phyloP scores from a whole-genome alignment of 495 filamentous ascomycete genomes.

The Staphylotrichum longicolle region DNA sequence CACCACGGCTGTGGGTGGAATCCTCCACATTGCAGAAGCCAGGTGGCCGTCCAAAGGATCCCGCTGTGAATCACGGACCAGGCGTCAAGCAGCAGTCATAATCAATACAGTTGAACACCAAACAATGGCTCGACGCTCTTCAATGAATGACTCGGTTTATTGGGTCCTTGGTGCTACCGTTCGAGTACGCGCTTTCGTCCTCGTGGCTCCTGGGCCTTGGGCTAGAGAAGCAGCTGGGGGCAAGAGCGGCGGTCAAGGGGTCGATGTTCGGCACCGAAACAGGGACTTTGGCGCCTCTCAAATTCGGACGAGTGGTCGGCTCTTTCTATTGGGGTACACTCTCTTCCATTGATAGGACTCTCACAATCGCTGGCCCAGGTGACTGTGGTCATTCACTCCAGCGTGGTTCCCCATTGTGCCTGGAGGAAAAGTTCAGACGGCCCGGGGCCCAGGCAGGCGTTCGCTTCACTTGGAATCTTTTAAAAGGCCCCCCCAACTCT shows the following conservation, averaged over 20 bases:
- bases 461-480: background rate
- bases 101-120: no score
- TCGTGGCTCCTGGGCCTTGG: background rate
- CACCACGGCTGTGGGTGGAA: no score
- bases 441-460: background rate
- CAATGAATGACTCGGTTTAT: background rate
- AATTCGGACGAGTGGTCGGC: constrained; percentile 1
- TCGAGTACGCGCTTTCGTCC: background rate
- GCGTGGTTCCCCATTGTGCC: background rate
- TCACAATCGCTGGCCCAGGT: background rate
- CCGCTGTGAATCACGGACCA: background rate
- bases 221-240: background rate
- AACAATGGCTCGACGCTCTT: no score
- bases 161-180: background rate
- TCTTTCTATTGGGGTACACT: no score
- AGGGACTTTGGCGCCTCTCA: background rate
- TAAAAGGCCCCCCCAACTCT: background rate
- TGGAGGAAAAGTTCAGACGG: background rate
- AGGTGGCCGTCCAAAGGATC: no score
- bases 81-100: background rate
- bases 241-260: background rate
- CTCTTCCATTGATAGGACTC: no score
- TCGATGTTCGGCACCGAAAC: background rate
- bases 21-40: no score
- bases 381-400: constrained; percentile 2